Evolutionary conservation across 1,139 yeast genomes (phyloP), one percentile per base, ranked within the genome.

Genomic region (Pichia sp.): DNA sequence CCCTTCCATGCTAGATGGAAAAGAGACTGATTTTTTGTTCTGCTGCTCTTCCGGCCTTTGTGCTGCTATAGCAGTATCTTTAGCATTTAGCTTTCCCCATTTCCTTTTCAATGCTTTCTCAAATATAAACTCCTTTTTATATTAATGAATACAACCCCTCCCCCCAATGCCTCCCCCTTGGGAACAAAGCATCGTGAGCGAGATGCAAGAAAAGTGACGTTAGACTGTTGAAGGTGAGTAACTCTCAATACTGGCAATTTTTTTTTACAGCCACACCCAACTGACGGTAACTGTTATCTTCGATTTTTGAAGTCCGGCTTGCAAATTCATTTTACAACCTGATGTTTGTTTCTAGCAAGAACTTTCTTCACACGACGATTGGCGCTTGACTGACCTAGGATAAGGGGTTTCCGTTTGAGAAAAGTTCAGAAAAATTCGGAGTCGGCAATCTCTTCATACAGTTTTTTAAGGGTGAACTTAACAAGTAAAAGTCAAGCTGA

Each of bases 1-100:
- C 75, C 75, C 46, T 64, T 69, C 38, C 81, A 79, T 56, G 74
- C 79, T 23, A 75, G 83, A 56, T 82, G 86, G 86, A 81, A 81
- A 67, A 72, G 86, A 60, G 85, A 80, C 61, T 81, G 7, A 4
- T 8, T 26, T 44, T 44, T 10, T 11, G 8, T 41, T 41, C 5
- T 13, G 5, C 16, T 2, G 30, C 13, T 26, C 15, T 45, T 45
- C 13, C 13, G 8, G 31, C 30, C 11, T 8, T 13, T 11, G 4
- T 45, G 1, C 8, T 34, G 8, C 36, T 38, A 34, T 38, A 38
- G 13, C 41, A 5, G 8, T 38, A 16, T 38, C 29, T 26, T 4
- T 26, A 26, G 29, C 29, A 26, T 26, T 19, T 15, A 8, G 16
- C 41, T 36, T 13, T 11, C 13, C 15, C 11, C 46, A 3, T n/a